Conservation (phyloP, 768 basidiomycete genomes). For the Termitomyces heimii region DNA sequence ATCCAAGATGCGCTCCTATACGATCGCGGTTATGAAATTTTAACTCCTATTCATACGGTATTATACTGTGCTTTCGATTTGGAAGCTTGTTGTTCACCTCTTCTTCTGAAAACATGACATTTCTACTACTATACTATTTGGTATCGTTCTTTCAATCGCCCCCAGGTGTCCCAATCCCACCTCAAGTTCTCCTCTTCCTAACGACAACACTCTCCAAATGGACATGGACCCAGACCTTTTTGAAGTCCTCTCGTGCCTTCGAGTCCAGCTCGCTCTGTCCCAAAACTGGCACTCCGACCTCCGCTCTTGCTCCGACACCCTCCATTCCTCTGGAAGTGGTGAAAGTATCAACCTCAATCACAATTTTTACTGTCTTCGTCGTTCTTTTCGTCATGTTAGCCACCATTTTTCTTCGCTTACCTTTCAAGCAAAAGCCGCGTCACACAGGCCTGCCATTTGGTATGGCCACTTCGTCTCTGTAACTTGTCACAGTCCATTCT, state of each 20-base stretch:
- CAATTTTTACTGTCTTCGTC: not conserved
- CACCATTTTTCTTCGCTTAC: not conserved
- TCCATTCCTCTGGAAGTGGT: not conserved
- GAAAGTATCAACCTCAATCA: not conserved
- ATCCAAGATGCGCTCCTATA: not conserved
- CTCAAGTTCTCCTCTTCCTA: not conserved
- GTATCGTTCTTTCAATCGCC: not conserved
- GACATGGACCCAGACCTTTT: not conserved
- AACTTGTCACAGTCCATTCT: not conserved
- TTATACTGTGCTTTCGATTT: not conserved
- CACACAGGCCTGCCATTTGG: not conserved
- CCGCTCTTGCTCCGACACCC: not conserved
- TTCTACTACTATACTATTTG: not conserved
- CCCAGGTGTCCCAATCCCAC: not conserved
- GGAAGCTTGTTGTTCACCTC: not conserved
- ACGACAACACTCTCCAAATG: not conserved
- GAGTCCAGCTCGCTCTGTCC: not conserved
- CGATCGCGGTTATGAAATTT: not conserved
- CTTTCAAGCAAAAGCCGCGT: not conserved
- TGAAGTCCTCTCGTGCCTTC: not conserved
- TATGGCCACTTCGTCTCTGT: not conserved
- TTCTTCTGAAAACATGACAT: not conserved
- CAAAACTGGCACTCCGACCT: not conserved
- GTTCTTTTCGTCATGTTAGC: not conserved
- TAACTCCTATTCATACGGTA: not conserved